These are phyloP conservation scores for Ephemerocybe angulata DNA, from an alignment of 768 basidiomycete genomes.

Conservation along the genomic window DNA sequence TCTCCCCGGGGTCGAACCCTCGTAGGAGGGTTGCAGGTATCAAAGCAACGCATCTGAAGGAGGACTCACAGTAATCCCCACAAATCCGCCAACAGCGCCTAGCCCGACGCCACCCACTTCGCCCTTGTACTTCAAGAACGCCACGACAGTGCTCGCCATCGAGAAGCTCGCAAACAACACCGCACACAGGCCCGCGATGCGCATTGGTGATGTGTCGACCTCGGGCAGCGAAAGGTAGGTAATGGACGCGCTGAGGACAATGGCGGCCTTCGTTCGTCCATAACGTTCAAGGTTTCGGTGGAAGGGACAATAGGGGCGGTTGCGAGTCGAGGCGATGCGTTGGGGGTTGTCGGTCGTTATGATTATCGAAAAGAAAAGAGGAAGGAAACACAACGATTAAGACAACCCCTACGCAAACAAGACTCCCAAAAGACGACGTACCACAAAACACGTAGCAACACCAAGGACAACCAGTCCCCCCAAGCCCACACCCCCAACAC, in stretches of 20 bases:
- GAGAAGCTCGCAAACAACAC: conserved; percentile 66
- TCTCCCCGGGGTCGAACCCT: no score
- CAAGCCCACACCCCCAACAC: conserved; percentile 36
- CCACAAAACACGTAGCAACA: conserved; percentile 62
- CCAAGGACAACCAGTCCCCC: conserved; percentile 63
- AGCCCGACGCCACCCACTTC: conserved; percentile 54
- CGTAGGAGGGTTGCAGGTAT: no score
- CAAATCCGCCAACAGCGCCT: conserved; percentile 54
- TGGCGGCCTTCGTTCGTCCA: conserved; percentile 83
- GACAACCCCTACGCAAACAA: no score
- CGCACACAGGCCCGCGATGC: conserved; percentile 64
- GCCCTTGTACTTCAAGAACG: conserved; percentile 66
- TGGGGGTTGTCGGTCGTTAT: no score
- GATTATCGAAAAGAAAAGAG: no score
- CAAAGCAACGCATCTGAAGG: no score
- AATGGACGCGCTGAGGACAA: conserved; percentile 76
- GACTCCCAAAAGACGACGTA: conserved; percentile 39
- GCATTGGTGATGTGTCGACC: conserved; percentile 57
- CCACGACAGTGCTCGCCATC: conserved; percentile 65
- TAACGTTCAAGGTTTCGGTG: no score
- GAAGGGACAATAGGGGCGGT: no score
- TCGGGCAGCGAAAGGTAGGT: conserved; percentile 79
- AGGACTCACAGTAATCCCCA: conserved; percentile 41
- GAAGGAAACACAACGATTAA: no score
- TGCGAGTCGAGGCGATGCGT: no score